Conservation (phyloP, 2,329 filamentous ascomycete species). For the Pochonia chlamydosporia region DNA sequence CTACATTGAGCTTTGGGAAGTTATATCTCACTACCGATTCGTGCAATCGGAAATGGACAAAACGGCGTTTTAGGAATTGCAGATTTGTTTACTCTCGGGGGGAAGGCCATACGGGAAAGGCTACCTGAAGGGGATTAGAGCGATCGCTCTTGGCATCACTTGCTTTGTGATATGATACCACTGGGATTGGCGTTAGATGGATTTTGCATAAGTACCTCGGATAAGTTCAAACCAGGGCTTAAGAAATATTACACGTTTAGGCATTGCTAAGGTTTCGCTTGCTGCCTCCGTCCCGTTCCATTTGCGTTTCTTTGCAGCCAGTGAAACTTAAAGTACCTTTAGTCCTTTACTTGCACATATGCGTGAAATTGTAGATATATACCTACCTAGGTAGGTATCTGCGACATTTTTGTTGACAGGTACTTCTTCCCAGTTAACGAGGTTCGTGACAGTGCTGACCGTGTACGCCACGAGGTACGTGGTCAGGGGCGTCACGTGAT, state of each 20-base stretch:
- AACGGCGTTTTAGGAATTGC: slow-evolving; percentile 9
- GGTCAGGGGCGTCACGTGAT: slow-evolving; percentile 3
- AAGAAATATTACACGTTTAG: background rate
- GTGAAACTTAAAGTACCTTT: too few relatives aligned
- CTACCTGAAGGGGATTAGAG: background rate
- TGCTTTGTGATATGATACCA: slow-evolving; percentile 30
- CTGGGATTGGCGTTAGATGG: slow-evolving; percentile 23
- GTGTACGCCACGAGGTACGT: background rate
- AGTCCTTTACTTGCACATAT: too few relatives aligned
- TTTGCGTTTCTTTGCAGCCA: too few relatives aligned
- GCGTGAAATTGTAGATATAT: too few relatives aligned
- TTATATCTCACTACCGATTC: background rate
- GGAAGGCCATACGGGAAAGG: background rate
- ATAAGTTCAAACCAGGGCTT: slow-evolving; percentile 1
- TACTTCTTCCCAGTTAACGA: too few relatives aligned
- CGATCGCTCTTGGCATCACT: slow-evolving; percentile 10
- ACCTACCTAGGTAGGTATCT: too few relatives aligned
- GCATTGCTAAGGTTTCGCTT: background rate
- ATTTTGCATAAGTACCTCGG: slow-evolving; percentile 2
- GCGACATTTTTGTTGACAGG: too few relatives aligned
- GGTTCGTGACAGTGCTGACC: too few relatives aligned
- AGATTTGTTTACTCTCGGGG: background rate
- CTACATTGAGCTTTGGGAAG: background rate
- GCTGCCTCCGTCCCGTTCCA: too few relatives aligned
- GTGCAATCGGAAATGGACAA: background rate